Percentiles rank a stretch among this genome's conserved stretches.
These are phyloP conservation scores for Laburnicola sp. DNA, from an alignment of 2,329 filamentous ascomycete species.

Conservation along the genomic window DNA sequence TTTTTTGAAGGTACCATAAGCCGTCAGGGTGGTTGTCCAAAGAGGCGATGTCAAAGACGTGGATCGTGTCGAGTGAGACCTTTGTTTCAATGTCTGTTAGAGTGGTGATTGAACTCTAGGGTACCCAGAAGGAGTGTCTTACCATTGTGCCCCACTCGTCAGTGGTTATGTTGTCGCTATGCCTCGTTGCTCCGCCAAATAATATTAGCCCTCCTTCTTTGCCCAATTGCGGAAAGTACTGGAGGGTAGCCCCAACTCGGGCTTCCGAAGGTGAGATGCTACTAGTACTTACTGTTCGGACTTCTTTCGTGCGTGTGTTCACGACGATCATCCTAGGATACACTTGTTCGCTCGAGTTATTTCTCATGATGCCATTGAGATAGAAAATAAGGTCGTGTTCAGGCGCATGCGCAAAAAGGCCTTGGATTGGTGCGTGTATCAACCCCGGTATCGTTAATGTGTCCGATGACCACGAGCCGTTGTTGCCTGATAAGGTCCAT, in stretches of 20 bases:
- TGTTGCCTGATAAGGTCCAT: neutral
- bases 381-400: slow-evolving; percentile 9
- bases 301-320: neutral
- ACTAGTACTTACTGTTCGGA: neutral
- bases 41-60: slow-evolving; percentile 12
- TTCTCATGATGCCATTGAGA: slow-evolving; percentile 5
- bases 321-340: neutral
- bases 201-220: slow-evolving; percentile 6
- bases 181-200: slow-evolving; percentile 2
- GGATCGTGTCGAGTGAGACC: slow-evolving; percentile 7
- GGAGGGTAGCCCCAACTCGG: slow-evolving; percentile 2
- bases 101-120: neutral
- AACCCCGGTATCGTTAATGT: too few species aligned
- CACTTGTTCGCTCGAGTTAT: neutral
- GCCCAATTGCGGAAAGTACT: slow-evolving; percentile 5
- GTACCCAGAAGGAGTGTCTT: neutral
- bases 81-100: neutral
- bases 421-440: neutral
- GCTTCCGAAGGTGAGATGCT: neutral
- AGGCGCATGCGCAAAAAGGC: slow-evolving; percentile 1
- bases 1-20: slow-evolving; percentile 8
- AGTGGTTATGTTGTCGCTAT: neutral
- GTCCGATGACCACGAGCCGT: neutral
- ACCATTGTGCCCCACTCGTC: neutral
- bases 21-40: slow-evolving; percentile 1